A percentile compares a stretch with the other conserved stretches of the same genome.
Evolutionary conservation across 371 early-diverging fungal species (phyloP).

Genomic region (Vairimorpha ceranae): DNA sequence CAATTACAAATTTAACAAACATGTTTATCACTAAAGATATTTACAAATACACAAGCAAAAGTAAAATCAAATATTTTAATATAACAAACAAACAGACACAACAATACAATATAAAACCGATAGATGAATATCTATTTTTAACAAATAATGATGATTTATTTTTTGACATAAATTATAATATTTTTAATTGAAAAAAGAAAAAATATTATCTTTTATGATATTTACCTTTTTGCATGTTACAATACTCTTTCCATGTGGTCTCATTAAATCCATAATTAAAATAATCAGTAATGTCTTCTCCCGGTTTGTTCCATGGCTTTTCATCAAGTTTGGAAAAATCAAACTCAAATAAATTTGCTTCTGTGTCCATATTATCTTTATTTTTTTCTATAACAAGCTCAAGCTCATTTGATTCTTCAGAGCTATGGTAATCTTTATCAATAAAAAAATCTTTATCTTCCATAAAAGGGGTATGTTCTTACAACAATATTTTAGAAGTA

Average conservation of each 20-base stretch:
- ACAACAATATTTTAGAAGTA: background rate
- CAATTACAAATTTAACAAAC: background rate
- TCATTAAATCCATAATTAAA: constrained; percentile 96
- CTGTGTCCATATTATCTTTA: constrained; percentile 27
- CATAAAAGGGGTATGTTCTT: background rate
- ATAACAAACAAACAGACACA: background rate
- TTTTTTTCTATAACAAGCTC: constrained; percentile 49
- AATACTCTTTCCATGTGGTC: constrained; percentile 79
- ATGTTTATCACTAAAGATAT: background rate
- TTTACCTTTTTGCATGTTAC: constrained; percentile 68
- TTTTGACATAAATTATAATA: constrained; percentile 3
- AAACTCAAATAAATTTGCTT: constrained; percentile 68
- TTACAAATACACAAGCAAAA: background rate
- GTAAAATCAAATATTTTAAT: constrained; percentile 4
- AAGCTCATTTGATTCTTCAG: constrained; percentile 21
- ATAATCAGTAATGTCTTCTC: constrained; percentile 89
- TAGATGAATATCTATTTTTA: background rate
- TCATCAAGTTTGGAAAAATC: constrained; percentile 79
- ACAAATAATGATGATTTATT: background rate
- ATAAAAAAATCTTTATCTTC: constrained; percentile 24
- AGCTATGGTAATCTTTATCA: constrained; percentile 13
- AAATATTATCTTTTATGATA: constrained; percentile 2
- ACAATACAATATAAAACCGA: background rate
- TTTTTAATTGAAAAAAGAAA: background rate
- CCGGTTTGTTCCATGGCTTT: constrained; percentile 91